A percentile compares a stretch with the other conserved stretches of the same genome.
phyloP scores from a whole-genome alignment of 1,284 basidiomycete genomes.

The Trametes pubescens region DNA sequence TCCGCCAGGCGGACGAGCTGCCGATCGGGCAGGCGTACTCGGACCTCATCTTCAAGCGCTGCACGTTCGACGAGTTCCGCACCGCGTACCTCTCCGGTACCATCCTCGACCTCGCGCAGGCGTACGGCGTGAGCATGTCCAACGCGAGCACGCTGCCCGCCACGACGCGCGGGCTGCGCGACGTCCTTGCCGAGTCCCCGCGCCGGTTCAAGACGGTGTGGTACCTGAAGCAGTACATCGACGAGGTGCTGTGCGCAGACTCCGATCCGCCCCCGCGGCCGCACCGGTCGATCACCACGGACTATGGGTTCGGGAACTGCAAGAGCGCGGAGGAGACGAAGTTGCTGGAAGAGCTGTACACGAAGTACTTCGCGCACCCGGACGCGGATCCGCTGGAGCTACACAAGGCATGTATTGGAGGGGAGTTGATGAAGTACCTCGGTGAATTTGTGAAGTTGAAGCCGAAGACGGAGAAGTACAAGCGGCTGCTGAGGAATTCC shows the following conservation, averaged over 20 bases:
- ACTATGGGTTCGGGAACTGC: conserved; percentile 50
- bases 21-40: not conserved
- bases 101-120: not conserved
- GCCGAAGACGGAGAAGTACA: conserved; percentile 24
- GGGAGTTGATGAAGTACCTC: conserved; percentile 43
- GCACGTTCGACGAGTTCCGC: not conserved
- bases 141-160: not conserved
- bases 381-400: conserved; percentile 43
- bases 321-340: conserved; percentile 35
- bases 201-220: conserved; percentile 45
- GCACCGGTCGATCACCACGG: conserved; percentile 22
- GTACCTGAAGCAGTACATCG: conserved; percentile 46
- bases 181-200: conserved; percentile 35
- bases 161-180: too few relatives aligned
- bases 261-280: not conserved
- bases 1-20: not conserved
- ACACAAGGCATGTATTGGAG: conserved; percentile 46
- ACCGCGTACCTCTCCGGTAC: not conserved
- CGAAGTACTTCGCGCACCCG: conserved; percentile 36
- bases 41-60: not conserved
- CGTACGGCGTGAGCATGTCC: not conserved
- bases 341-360: conserved; percentile 45
- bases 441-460: conserved; percentile 21
- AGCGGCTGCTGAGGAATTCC: conserved; percentile 21
- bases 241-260: conserved; percentile 32